Percentiles rank a stretch among this genome's conserved stretches.
Conservation (phyloP, 805 yeast genomes). For the Starmerella apicola region DNA sequence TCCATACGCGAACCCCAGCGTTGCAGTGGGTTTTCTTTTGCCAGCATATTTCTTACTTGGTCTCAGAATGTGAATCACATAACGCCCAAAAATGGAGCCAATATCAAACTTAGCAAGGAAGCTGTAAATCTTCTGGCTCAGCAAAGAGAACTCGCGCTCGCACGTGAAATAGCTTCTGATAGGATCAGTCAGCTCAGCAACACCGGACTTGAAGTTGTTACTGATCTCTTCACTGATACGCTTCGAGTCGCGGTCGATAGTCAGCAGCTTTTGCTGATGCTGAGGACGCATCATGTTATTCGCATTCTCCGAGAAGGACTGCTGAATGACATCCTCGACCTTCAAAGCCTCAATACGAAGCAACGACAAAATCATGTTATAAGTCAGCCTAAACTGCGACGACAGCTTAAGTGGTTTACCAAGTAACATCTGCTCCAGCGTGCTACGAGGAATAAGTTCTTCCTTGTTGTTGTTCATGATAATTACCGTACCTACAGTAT, state of each 20-base stretch:
- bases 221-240: background rate
- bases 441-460: conserved; percentile 27
- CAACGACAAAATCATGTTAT: conserved; percentile 82
- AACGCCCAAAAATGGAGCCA: background rate
- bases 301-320: conserved; percentile 85
- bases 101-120: background rate
- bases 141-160: background rate
- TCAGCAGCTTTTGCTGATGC: conserved; percentile 54
- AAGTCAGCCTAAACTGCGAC: conserved; percentile 88
- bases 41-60: too few relatives aligned
- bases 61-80: too few relatives aligned
- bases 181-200: background rate
- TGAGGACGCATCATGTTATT: conserved; percentile 78
- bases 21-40: too few relatives aligned
- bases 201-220: background rate
- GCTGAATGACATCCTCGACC: conserved; percentile 97
- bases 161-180: background rate
- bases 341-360: conserved; percentile 84
- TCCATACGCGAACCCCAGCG: too few relatives aligned
- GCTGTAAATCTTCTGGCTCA: background rate
- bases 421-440: conserved; percentile 67
- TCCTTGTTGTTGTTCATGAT: conserved; percentile 48
- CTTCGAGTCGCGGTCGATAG: conserved; percentile 16
- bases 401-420: conserved; percentile 84
- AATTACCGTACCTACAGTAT: conserved; percentile 86